phyloP scores from a whole-genome alignment of 768 basidiomycete genomes.

The Termitomyces eurrhizus region DNA sequence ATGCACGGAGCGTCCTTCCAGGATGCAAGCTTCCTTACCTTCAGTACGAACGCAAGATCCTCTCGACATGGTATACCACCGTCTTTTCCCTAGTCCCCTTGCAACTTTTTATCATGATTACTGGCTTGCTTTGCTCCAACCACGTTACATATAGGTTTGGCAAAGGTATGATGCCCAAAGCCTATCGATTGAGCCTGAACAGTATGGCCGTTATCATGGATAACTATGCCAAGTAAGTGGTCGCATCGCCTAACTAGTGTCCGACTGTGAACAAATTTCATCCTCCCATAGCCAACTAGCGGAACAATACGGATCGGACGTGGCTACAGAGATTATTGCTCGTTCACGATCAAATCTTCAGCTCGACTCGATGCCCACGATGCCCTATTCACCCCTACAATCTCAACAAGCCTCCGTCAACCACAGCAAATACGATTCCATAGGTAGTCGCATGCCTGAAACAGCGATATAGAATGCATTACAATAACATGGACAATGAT shows the following conservation, averaged over 20 bases:
- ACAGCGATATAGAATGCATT: conserved; percentile 12
- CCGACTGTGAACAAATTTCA: background rate
- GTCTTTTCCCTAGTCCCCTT: conserved; percentile 65
- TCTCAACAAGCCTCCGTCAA: conserved; percentile 7
- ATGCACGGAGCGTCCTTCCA: conserved; percentile 63
- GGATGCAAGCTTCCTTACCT: conserved; percentile 72
- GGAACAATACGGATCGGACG: conserved; percentile 64
- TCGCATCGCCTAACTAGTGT: background rate
- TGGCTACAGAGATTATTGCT: conserved; percentile 54
- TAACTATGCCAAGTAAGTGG: conserved; percentile 67
- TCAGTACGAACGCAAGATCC: conserved; percentile 48
- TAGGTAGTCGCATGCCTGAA: conserved; percentile 19
- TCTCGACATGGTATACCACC: conserved; percentile 62
- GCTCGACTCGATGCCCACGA: conserved; percentile 26
- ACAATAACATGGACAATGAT: background rate
- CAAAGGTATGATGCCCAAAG: conserved; percentile 86
- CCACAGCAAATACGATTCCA: conserved; percentile 20
- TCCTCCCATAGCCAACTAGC: conserved; percentile 54
- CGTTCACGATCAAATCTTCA: conserved; percentile 55
- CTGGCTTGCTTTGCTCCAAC: conserved; percentile 68
- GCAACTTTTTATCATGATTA: conserved; percentile 61
- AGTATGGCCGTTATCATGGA: conserved; percentile 85
- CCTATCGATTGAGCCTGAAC: conserved; percentile 68
- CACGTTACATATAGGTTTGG: conserved; percentile 86
- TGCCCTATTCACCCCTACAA: conserved; percentile 19